Percentiles rank a stretch among this genome's conserved stretches.
Conservation (phyloP, 2,329 filamentous ascomycete species). For the Aspergillus caelatus region DNA sequence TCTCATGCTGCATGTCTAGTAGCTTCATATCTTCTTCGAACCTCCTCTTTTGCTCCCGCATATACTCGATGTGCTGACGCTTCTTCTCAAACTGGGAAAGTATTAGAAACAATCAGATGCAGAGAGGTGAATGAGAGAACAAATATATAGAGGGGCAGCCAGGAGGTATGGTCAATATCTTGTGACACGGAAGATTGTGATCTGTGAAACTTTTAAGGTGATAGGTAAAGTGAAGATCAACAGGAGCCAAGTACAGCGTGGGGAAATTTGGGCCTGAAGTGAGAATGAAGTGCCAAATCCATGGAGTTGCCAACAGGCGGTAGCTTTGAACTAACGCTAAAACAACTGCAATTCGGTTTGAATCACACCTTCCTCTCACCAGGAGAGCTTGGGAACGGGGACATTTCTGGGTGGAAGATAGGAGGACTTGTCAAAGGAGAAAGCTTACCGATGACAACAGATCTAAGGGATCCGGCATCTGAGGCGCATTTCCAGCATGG, state of each 20-base stretch:
- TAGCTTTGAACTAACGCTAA: background rate
- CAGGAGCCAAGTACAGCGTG: background rate
- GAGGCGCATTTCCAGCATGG: slow-evolving; percentile 48
- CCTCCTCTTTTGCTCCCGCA: slow-evolving; percentile 83
- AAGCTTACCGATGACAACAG: slow-evolving; percentile 56
- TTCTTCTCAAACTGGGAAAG: slow-evolving; percentile 81
- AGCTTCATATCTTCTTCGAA: slow-evolving; percentile 93
- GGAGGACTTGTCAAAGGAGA: slow-evolving; percentile 7
- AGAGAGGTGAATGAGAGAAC: slow-evolving; percentile 11
- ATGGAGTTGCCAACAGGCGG: background rate
- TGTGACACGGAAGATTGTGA: background rate
- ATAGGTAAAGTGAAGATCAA: background rate
- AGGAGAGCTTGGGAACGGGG: background rate
- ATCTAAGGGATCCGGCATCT: slow-evolving; percentile 57
- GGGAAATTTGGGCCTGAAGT: background rate
- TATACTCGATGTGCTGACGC: slow-evolving; percentile 85
- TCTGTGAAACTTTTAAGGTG: background rate
- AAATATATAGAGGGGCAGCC: background rate
- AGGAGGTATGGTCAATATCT: background rate
- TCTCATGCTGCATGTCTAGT: slow-evolving; percentile 80
- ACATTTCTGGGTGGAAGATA: background rate
- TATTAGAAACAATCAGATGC: slow-evolving; percentile 41
- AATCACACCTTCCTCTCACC: background rate
- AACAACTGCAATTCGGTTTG: background rate
- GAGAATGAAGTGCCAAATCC: background rate